phyloP scores from a whole-genome alignment of 2,329 filamentous ascomycete species.

The Massarina eburnea region DNA sequence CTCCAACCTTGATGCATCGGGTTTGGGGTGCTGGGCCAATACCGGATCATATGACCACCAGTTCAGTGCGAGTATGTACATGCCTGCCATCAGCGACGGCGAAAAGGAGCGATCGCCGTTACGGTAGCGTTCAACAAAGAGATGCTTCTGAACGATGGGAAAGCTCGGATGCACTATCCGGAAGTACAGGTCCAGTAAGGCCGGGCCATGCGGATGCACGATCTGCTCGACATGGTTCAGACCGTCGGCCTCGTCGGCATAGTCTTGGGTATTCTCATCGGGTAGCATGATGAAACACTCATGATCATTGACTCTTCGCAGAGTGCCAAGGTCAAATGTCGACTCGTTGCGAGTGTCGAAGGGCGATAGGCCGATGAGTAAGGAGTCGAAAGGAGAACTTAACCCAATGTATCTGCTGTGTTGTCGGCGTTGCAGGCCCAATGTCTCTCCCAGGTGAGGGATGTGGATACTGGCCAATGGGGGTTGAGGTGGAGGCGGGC shows the following conservation, averaged over 20 bases:
- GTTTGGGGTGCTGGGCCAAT: slow-evolving; percentile 64
- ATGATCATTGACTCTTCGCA: slow-evolving; percentile 74
- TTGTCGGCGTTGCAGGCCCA: slow-evolving; percentile 75
- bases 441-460: slow-evolving; percentile 48
- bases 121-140: slow-evolving; percentile 78
- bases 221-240: slow-evolving; percentile 73
- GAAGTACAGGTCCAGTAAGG: slow-evolving; percentile 80
- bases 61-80: slow-evolving; percentile 83
- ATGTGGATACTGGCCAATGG: slow-evolving; percentile 34
- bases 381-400: slow-evolving; percentile 80
- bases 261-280: slow-evolving; percentile 70
- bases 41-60: slow-evolving; percentile 80
- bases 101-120: slow-evolving; percentile 73
- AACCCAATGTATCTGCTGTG: slow-evolving; percentile 83
- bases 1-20: slow-evolving; percentile 74
- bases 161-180: slow-evolving; percentile 77
- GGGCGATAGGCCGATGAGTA: slow-evolving; percentile 76
- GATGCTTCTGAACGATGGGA: slow-evolving; percentile 78
- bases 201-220: slow-evolving; percentile 74
- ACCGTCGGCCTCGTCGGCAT: slow-evolving; percentile 69
- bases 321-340: slow-evolving; percentile 61
- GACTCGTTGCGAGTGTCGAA: slow-evolving; percentile 84
- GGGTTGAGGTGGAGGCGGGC: slow-evolving; percentile 35
- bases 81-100: slow-evolving; percentile 73
- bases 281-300: slow-evolving; percentile 81